Percentiles rank a stretch among this genome's conserved stretches.
Evolutionary conservation across 352 stramenopile genomes (phyloP).

Genomic region (Phytophthora sp.): DNA sequence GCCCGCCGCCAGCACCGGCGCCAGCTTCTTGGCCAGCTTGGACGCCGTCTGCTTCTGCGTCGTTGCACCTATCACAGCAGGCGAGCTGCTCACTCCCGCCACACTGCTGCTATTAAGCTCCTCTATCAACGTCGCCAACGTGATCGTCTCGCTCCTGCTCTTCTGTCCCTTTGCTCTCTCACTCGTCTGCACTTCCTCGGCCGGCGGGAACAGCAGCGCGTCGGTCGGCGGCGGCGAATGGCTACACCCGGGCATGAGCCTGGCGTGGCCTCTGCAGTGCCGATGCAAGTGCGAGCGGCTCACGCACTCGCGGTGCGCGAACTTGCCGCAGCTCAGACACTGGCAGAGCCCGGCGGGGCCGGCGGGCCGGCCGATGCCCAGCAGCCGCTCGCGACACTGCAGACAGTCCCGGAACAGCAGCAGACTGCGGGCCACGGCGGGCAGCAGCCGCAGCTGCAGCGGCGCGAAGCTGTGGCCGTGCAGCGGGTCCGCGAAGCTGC

Average conservation of each 20-base stretch:
- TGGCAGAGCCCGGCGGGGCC: constrained; percentile 47
- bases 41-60: constrained; percentile 21
- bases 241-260: constrained; percentile 41
- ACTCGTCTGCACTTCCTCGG: constrained; percentile 8
- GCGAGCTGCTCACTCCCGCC: not conserved
- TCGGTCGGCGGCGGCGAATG: constrained; percentile 14
- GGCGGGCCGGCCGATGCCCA: constrained; percentile 39
- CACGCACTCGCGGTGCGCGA: constrained; percentile 62
- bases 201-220: constrained; percentile 22
- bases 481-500: constrained; percentile 49
- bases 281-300: constrained; percentile 54
- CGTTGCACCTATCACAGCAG: not conserved
- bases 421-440: constrained; percentile 56
- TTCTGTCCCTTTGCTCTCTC: constrained; percentile 1
- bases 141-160: constrained; percentile 11
- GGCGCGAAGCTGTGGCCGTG: constrained; percentile 68
- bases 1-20: constrained; percentile 61
- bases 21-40: constrained; percentile 44
- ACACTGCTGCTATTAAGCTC: constrained; percentile 34
- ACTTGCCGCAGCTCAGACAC: constrained; percentile 59
- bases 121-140: constrained; percentile 43
- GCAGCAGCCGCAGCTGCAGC: constrained; percentile 34
- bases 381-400: constrained; percentile 54
- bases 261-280: constrained; percentile 43
- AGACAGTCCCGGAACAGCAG: constrained; percentile 72